Evolutionary conservation across 179 eudicot species (phyloP).

Genomic region (Patellifolia procumbens): DNA sequence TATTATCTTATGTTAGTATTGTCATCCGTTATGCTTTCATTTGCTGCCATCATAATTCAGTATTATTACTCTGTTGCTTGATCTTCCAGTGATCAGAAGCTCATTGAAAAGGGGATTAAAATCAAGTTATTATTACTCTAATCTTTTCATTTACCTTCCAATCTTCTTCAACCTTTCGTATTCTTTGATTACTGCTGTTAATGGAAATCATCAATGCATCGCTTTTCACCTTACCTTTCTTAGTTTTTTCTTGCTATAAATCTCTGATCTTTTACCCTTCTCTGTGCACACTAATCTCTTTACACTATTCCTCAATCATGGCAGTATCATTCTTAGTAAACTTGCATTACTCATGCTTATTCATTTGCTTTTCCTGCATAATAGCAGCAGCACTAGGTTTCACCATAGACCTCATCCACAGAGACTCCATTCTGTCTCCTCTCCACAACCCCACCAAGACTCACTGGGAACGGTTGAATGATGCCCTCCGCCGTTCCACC

Average conservation of each 20-base stretch:
- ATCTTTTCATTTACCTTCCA: not conserved
- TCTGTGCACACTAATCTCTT: not conserved
- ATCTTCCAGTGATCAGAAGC: not conserved
- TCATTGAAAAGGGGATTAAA: not conserved
- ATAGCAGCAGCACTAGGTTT: conserved; percentile 29
- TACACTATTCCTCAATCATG: conserved; percentile 3
- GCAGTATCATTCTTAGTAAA: conserved; percentile 3
- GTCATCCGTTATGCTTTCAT: not conserved
- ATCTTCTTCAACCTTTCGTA: conserved; percentile 5
- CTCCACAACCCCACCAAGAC: conserved; percentile 35
- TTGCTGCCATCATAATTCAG: conserved; percentile 3
- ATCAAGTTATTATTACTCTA: not conserved
- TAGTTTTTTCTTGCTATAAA: conserved; percentile 6
- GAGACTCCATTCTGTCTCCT: conserved; percentile 52
- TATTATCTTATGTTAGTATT: not conserved
- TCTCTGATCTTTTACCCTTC: not conserved
- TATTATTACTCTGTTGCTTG: not conserved
- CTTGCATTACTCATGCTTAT: conserved; percentile 6
- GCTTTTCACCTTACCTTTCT: not conserved
- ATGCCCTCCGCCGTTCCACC: conserved; percentile 37
- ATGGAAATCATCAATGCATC: not conserved
- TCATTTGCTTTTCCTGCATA: conserved; percentile 4
- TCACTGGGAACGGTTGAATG: conserved; percentile 29
- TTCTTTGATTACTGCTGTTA: not conserved
- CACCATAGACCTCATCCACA: conserved; percentile 49